phyloP scores from a whole-genome alignment of 1,284 basidiomycete genomes.

The Chalciporus sp. region DNA sequence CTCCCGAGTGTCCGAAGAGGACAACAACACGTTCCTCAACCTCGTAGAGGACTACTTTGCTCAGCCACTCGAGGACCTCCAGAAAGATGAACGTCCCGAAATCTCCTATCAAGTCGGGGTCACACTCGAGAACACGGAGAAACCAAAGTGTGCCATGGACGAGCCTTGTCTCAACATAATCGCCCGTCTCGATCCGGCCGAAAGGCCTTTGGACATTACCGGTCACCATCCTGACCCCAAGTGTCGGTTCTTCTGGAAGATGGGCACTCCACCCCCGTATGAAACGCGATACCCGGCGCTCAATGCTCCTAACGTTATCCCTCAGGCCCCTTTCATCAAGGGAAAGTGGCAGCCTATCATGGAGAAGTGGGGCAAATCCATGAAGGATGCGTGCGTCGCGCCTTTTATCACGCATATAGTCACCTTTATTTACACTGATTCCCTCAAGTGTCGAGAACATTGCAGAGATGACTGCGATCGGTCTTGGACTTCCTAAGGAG shows the following conservation, averaged over 20 bases:
- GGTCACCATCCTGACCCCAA: constrained; percentile 86
- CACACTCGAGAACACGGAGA: constrained; percentile 91
- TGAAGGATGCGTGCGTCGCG: constrained; percentile 79
- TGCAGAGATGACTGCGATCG: constrained; percentile 81
- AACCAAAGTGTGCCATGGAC: constrained; percentile 82
- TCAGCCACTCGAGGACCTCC: constrained; percentile 62
- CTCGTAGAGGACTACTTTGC: constrained; percentile 87
- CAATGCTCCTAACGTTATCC: constrained; percentile 82
- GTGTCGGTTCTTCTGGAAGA: constrained; percentile 91
- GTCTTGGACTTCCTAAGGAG: constrained; percentile 69
- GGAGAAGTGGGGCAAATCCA: constrained; percentile 82
- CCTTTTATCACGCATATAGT: neutral
- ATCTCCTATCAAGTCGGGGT: constrained; percentile 80
- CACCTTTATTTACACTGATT: neutral
- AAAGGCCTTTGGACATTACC: constrained; percentile 81
- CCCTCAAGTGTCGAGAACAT: constrained; percentile 70
- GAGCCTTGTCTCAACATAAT: constrained; percentile 76
- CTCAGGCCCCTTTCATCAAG: constrained; percentile 43
- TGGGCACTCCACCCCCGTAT: constrained; percentile 77
- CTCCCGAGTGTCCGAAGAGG: constrained; percentile 78
- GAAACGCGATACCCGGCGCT: constrained; percentile 73
- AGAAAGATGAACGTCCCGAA: constrained; percentile 80
- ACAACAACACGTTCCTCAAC: constrained; percentile 80
- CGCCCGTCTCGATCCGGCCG: constrained; percentile 66
- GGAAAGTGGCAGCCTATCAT: constrained; percentile 47